Base-by-base conservation (phyloP, 495 filamentous ascomycete genomes). In the Aspergillus baeticus region DNA sequence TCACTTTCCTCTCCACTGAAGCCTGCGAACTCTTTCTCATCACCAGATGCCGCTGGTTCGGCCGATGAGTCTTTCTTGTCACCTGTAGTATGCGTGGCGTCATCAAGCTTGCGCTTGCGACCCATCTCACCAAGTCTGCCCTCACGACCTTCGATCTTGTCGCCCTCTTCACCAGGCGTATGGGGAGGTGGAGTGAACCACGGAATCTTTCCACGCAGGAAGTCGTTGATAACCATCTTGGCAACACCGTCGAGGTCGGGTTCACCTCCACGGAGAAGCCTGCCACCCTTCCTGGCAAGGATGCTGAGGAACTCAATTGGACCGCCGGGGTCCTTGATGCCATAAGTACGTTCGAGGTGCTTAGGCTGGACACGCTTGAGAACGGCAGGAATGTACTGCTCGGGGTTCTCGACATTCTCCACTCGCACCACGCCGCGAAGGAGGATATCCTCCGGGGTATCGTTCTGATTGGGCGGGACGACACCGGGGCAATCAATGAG, bases 401-500 rank as follows among this genome's bases (percentile, higher is more conserved):
- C 91, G 0, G 94, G 94, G 61, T 97, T 88, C 46, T 96, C 85
- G 2, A 98, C 91, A 57, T 96, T 96, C 70, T 98, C 95, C 3
- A 97, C 90, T 54, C 95, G 80, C 42, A 96, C 91, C 6, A 95
- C 91, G 57, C 95, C 94, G 54, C 91, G 82, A 35, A 98, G 83
- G n/a, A 98, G 77, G 51, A 98, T 90, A 58, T 96, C 93, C 66
- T 90, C 81, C 39, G 89, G 86, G 0, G 85, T 89, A 62, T 97
- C 93, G 39, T 83, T 82, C 42, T 78, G 77, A 60, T 85, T 93
- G 2, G 94, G 92, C 7, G 94, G 93, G 8, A 97, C 94, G 23
- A 98, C 90, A 62, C 94, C 94, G 34, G 94, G 94, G 64, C 94
- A 97, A 65, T 98, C 94, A 61, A 98, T 97, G 50, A 98, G 79